Base-by-base conservation (phyloP, 1,139 yeast genomes). In the Debaryomyces singareniensis region DNA sequence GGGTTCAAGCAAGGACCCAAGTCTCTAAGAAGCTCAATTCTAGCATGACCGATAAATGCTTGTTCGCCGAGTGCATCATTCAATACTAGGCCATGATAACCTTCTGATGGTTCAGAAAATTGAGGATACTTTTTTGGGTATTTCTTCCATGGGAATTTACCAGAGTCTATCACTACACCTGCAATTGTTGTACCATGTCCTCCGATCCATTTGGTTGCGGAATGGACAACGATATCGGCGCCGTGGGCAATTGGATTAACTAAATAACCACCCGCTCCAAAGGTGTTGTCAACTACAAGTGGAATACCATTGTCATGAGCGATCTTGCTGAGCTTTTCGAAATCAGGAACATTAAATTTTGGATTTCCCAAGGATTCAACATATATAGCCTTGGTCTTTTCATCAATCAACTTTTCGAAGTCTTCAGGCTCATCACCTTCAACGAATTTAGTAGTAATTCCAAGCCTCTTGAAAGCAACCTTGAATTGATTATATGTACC, bases 141-240 rank as follows among this genome's bases (percentile, higher is more conserved):
- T 40, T 85, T 73, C 37, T 72, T 67, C 91, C 95, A 91, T 47
- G 91, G 93, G 71, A 91, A 91, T 38, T 81, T 85, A 45, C 96
- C 96, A 25, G 87, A 75, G 57, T 84, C 96, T 32, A 91, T 71
- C 42, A 91, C 71, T 32, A 80, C 85, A 65, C 98, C 98, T 31
- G 85, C 96, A 56, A 91, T 79, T 31, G 96, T 84, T 36, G 87
- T 87, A 52, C 97, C 97, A 55, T 89, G 97, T 38, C 96, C 98
- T 43, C 95, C 95, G 45, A 91, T 87, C 96, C 96, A 91, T 61
- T 91, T 91, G 34, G 97, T 91, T 33, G 96, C 96, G 34, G 96
- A 87, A 60, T 89, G 96, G 26, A 71, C 75, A 22, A 74, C 72
- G 39, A 86, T 81, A 53, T 86, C 95, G 26, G 86, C 97, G 43